Base-by-base conservation (phyloP, 2,329 filamentous ascomycete species). In the Tolypocladium ovalisporum region DNA sequence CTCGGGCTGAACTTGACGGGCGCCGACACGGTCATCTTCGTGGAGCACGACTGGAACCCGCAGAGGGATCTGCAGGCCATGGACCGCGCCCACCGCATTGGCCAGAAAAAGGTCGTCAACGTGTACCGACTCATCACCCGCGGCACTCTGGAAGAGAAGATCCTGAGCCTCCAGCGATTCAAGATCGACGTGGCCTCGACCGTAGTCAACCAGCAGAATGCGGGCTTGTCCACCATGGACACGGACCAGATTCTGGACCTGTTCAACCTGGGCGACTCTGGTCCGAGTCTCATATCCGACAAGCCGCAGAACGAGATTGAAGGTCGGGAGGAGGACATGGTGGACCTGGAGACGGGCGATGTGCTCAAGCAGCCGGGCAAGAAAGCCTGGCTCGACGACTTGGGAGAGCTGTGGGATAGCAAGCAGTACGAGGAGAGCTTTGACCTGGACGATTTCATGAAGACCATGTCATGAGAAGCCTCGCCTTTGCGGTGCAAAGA, bases 21-120 rank as follows among this genome's bases (percentile, higher is more conserved):
- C 63, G 94, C 94, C 4, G 94, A 99, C 73, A 99, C 94, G 0
- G 94, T 99, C 71, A 99, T 99, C 65, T 99, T 99, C 67, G 95
- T 99, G 35, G 94, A 99, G 73, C 95, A 99, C 73, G 94, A 99
- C 73, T 99, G 94, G 94, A 99, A 99, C 70, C 94, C 94, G 36
- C 94, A 99, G 70, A 96, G 96, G 73, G 94, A 99, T 73, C 84
- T 99, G 64, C 94, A 99, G 70, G 94, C 94, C 63, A 99, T 99
- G 94, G 94, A 99, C 70, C 90, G 94, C 59, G 94, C 94, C 10
- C 94, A 99, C 78, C 87, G 94, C 65, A 97, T 99, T 66, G 94
- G 94, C 2, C 94, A 99, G 77, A 99, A 99, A 84, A 99, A 97
- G 82, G 94, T 97, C 40, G 94, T 99, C 64, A 99, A 99, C 68